Evolutionary conservation across 2,329 filamentous ascomycete species (phyloP), one percentile per base, ranked within the genome.

Genomic region (Apiospora saccharicola): DNA sequence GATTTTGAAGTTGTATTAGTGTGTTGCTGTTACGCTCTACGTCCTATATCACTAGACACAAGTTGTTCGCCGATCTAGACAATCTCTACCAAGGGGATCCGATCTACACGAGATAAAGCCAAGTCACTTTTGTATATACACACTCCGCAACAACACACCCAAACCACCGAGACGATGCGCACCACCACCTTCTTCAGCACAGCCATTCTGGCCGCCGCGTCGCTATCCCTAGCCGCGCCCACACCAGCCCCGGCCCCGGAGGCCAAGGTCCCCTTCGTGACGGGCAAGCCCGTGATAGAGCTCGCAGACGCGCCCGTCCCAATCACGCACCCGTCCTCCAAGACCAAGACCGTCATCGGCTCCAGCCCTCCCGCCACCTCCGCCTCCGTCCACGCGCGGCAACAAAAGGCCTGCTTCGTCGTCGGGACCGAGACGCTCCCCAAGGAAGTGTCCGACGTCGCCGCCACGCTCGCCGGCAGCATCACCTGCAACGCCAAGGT

Each of bases 371-470:
- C 26, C 30, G 57, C 57, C 16, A 3, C 57, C 4, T 37, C 43
- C 34, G 61, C 22, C 12, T 14, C 34, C 41, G 43, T 68, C 4
- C 22, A 19, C 41, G 43, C n/a, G 16, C 67, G 67, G 10, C 67
- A 68, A n/a, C 41, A 43, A 43, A 46, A 68, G 6, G 81, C 86
- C 51, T 91, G 89, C 83, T 90, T 90, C 82, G 72, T 90, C 12
- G 78, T 90, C 73, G 89, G 89, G 73, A 82, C 79, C 70, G 79
- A 80, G 5, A 79, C 81, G 2, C 86, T 91, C 13, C 89, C 89
- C 1, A 79, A 81, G 6, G 88, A 90, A 75, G 83, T 86, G 14
- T 79, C 82, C 37, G 81, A 84, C 72, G 76, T 81, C 3, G 88
- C 84, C 71, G 79, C 80, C 30, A 74, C 78, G 12, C 80, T 91